Base-by-base conservation (phyloP, 2,329 filamentous ascomycete genomes). In the Pyrenochaeta sp. region DNA sequence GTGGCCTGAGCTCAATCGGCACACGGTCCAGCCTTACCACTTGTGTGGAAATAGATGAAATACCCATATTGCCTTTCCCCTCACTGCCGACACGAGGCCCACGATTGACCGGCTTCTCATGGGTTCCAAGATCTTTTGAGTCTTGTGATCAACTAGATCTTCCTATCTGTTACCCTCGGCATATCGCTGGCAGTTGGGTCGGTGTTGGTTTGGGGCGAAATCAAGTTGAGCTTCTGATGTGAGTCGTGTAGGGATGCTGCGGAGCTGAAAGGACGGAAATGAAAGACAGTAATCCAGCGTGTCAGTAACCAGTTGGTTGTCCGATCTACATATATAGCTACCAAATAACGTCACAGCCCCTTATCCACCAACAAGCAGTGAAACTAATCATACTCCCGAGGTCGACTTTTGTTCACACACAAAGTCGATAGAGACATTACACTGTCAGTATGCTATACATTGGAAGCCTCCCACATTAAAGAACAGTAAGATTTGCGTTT, bases 41-140 rank as follows among this genome's bases (percentile, higher is more conserved):
- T 49, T 34, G 48, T 37, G 27, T 22, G 43, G 37, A 28, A 30
- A 44, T 52, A 56, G 49, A 56, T 56, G 54, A 56, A 56, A 37
- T 55, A 50, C 3, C 52, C 49, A 56, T 56, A 56, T 56, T 56
- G 45, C 36, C 13, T 28, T 52, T 22, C 27, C 54, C 40, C 34
- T 24, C 27, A 30, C n/a, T 47, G 27, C 45, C 45, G 45, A 34
- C 28, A 24, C 37, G 39, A 50, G 27, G 36, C 46, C 28, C 43
- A 19, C 42, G 37, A 42, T 45, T 45, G 47, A 50, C 39, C 52
- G 19, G 39, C 47, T 15, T 42, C 22, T 37, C 46, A 19, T 40
- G 36, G 15, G 13, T 46, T 32, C n/a, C 27, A 25, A 54, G 15
- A 48, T 27, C n/a, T 12, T 42, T 27, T 47, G 22, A 5, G 39